Evolutionary conservation across 257 asterid genomes (phyloP).

Genomic region (Thymus mandschuricus): DNA sequence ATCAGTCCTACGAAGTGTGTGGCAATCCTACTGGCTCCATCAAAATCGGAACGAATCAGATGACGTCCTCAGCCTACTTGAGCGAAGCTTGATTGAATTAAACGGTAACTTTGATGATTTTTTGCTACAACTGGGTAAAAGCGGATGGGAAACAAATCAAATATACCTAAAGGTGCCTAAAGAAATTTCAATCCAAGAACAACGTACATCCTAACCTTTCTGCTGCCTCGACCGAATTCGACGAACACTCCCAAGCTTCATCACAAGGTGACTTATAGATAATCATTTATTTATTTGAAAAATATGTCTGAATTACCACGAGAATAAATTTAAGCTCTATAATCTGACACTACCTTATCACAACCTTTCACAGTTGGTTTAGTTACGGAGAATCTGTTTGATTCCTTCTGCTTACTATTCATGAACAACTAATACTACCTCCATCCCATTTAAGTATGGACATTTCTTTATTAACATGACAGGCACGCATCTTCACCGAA

Average conservation of each 20-base stretch:
- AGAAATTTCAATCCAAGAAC: constrained; percentile 59
- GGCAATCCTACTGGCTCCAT: constrained; percentile 93
- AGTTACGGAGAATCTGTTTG: not conserved
- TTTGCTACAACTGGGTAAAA: constrained; percentile 48
- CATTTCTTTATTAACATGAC: no score
- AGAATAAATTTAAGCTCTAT: not conserved
- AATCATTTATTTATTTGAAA: not conserved
- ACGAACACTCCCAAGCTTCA: not conserved
- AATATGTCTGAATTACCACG: not conserved
- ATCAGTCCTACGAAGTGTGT: constrained; percentile 77
- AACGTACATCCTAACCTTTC: constrained; percentile 28
- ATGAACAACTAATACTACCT: no score
- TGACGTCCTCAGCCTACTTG: constrained; percentile 48
- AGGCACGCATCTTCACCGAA: no score
- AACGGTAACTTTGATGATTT: constrained; percentile 61
- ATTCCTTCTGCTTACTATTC: constrained; percentile 5
- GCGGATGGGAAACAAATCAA: constrained; percentile 76
- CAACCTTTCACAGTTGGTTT: not conserved
- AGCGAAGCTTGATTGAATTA: constrained; percentile 62
- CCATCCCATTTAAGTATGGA: no score
- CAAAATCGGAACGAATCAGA: constrained; percentile 57
- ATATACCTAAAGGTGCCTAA: constrained; percentile 75
- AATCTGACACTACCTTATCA: not conserved
- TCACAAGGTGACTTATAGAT: constrained; percentile 6
- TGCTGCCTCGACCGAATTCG: no score